Conservation (phyloP, 2,329 filamentous ascomycete genomes). For the Alternaria sp. region DNA sequence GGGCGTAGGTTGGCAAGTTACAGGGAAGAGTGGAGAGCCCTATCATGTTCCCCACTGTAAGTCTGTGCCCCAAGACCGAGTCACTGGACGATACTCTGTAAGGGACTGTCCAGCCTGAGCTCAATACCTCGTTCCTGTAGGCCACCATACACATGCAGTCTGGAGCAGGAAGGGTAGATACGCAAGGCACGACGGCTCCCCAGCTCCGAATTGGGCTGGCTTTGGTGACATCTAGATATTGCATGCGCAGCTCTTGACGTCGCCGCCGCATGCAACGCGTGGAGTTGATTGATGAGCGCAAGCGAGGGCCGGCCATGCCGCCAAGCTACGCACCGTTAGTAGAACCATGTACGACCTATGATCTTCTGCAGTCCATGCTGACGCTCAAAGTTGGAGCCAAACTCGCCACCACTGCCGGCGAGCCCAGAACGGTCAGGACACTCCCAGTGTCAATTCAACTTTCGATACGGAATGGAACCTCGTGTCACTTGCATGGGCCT, state of each 20-base stretch:
- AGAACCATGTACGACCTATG: neutral
- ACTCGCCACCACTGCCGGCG: neutral
- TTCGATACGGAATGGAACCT: neutral
- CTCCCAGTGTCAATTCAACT: neutral
- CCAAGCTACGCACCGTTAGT: conserved; percentile 3
- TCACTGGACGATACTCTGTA: neutral
- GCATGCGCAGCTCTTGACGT: conserved; percentile 20
- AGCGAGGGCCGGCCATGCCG: conserved; percentile 7
- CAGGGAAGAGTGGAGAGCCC: neutral
- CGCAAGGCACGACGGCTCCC: conserved; percentile 24
- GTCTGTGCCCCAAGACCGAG: neutral
- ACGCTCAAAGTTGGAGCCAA: neutral
- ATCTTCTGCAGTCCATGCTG: conserved; percentile 5
- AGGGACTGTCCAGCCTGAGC: neutral
- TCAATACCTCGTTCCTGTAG: neutral
- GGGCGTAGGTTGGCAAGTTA: neutral
- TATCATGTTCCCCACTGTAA: neutral
- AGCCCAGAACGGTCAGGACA: neutral
- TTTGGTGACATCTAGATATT: conserved; percentile 29
- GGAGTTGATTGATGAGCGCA: conserved; percentile 9
- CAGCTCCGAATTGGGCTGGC: conserved; percentile 22
- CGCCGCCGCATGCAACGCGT: conserved; percentile 11
- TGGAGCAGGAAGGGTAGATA: neutral
- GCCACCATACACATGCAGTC: neutral
- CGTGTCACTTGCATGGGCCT: neutral